These are phyloP conservation scores for Dendrobium officinale DNA, from an alignment of 106 monocot genomes.

Conservation along the genomic window DNA sequence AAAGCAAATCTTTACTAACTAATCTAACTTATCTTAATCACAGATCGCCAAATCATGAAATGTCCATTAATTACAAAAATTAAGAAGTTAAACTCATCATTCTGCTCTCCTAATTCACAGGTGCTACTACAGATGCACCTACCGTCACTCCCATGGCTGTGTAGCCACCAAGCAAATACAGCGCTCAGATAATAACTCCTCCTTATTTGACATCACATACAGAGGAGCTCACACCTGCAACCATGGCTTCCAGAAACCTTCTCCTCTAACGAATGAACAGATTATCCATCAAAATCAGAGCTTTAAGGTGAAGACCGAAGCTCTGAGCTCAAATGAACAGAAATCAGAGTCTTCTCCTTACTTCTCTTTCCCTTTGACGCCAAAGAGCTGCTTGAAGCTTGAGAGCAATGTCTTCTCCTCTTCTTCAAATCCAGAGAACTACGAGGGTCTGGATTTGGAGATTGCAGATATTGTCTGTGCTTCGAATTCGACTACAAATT, in stretches of 20 bases:
- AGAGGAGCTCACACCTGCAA: conserved; percentile 31
- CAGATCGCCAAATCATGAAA: too few species aligned
- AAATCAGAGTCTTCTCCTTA: not conserved
- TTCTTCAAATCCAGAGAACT: conserved; percentile 12
- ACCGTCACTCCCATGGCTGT: conserved; percentile 28
- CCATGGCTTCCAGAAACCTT: not conserved
- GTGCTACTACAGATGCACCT: conserved; percentile 38
- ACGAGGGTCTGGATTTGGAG: conserved; percentile 15
- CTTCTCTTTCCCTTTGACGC: conserved; percentile 35
- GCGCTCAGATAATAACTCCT: conserved; percentile 21
- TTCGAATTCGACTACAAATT: conserved; percentile 26
- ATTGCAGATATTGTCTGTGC: conserved; percentile 27
- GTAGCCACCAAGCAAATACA: conserved; percentile 48
- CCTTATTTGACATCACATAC: conserved; percentile 35
- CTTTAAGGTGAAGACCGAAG: conserved; percentile 18
- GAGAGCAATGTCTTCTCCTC: conserved; percentile 25
- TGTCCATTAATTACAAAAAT: too few species aligned
- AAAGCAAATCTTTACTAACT: not conserved
- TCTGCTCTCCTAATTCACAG: conserved; percentile 1
- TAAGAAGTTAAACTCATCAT: too few species aligned
- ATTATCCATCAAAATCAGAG: too few species aligned
- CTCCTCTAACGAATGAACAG: too few species aligned
- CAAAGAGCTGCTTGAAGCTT: conserved; percentile 3
- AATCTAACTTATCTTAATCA: too few species aligned
- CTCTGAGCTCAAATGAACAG: not conserved